A percentile compares a stretch with the other conserved stretches of the same genome.
These are phyloP conservation scores for Hypoxylon sp. DNA, from an alignment of 2,329 filamentous ascomycete genomes.

Conservation along the genomic window DNA sequence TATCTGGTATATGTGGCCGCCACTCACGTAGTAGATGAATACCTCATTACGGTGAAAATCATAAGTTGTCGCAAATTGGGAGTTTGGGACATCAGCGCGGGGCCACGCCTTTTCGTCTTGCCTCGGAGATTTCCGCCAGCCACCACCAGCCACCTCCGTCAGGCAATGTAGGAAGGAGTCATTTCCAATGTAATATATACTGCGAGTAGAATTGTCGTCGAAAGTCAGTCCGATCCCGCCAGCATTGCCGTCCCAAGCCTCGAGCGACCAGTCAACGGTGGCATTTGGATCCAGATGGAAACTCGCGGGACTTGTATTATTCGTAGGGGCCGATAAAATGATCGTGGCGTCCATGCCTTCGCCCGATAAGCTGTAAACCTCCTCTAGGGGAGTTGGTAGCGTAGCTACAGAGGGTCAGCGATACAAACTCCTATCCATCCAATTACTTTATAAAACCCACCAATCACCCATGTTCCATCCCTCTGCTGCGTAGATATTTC, in stretches of 20 bases:
- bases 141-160: neutral
- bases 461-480: neutral
- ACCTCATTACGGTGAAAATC: neutral
- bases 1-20: neutral
- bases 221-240: constrained; percentile 25
- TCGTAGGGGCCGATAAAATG: neutral
- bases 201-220: constrained; percentile 27
- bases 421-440: neutral
- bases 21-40: constrained; percentile 1
- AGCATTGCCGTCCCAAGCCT: constrained; percentile 36
- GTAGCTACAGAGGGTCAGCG: neutral
- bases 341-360: neutral
- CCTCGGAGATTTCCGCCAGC: neutral
- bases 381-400: neutral
- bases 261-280: constrained; percentile 12
- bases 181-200: constrained; percentile 38
- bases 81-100: neutral
- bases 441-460: neutral
- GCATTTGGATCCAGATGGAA: neutral
- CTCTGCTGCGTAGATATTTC: neutral
- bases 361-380: neutral
- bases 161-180: neutral
- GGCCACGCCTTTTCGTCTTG: neutral
- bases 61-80: neutral
- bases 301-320: neutral